A percentile compares a stretch with the other conserved stretches of the same genome.
These are phyloP conservation scores for Ananas comosus DNA, from an alignment of 176 grass and related monocot genomes.

Conservation along the genomic window DNA sequence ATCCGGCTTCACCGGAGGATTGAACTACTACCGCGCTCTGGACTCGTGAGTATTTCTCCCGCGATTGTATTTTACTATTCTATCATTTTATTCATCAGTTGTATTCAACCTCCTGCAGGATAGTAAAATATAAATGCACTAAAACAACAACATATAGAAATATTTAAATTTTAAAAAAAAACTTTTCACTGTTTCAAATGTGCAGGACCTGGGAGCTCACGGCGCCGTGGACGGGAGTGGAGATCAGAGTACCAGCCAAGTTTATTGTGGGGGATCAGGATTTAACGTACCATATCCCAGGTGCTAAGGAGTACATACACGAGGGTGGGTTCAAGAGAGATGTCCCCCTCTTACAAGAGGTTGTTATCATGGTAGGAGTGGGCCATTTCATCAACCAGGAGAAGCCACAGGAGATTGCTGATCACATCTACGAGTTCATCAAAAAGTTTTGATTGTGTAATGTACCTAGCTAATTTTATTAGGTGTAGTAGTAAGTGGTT, in stretches of 20 bases:
- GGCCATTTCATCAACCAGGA: slow-evolving; percentile 53
- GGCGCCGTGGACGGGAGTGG: slow-evolving; percentile 25
- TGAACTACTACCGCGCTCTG: slow-evolving; percentile 44
- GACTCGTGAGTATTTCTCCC: slow-evolving; percentile 21
- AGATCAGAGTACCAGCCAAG: slow-evolving; percentile 35
- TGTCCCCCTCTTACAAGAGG: slow-evolving; percentile 34
- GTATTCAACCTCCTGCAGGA: neutral
- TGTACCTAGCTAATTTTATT: too few relatives aligned
- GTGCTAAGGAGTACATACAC: slow-evolving; percentile 40
- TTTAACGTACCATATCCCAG: slow-evolving; percentile 30
- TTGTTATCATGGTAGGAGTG: slow-evolving; percentile 26
- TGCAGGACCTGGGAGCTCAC: slow-evolving; percentile 43
- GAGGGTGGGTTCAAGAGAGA: slow-evolving; percentile 31
- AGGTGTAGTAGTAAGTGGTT: too few relatives aligned
- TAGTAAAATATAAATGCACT: neutral
- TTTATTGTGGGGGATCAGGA: slow-evolving; percentile 38
- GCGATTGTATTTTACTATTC: neutral
- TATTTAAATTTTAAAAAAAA: neutral
- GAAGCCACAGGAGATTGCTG: slow-evolving; percentile 25
- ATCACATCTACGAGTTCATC: slow-evolving; percentile 37
- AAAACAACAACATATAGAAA: neutral
- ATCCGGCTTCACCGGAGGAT: slow-evolving; percentile 40
- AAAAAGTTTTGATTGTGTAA: slow-evolving; percentile 7
- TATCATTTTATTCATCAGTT: neutral
- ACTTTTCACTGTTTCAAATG: neutral